phyloP scores from a whole-genome alignment of 1,284 basidiomycete genomes.

The Ganoderma sinense region DNA sequence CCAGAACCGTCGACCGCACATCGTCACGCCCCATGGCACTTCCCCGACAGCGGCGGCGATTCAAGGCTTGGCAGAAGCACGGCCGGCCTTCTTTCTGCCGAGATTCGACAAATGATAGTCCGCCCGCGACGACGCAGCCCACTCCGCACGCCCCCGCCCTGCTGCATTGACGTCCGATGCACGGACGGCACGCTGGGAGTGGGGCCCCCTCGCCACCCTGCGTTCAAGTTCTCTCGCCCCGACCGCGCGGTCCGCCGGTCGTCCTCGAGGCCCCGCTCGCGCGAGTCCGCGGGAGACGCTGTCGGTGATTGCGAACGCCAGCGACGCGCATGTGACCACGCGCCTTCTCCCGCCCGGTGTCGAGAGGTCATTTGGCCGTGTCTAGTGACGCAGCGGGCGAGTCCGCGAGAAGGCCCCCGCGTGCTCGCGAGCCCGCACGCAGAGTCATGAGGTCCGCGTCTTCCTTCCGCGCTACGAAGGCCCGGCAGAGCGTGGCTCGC shows the following conservation, averaged over 20 bases:
- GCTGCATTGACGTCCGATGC: slow-evolving; percentile 15
- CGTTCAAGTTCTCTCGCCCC: slow-evolving; percentile 2
- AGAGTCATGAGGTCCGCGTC: slow-evolving; percentile 22
- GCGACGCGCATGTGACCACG: slow-evolving; percentile 22
- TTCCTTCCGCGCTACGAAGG: slow-evolving; percentile 24
- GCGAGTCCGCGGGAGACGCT: not conserved
- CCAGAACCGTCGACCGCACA: slow-evolving; percentile 4
- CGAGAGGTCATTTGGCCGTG: slow-evolving; percentile 3
- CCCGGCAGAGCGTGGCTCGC: slow-evolving; percentile 17
- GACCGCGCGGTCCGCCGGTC: slow-evolving; percentile 3
- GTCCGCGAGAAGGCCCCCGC: slow-evolving; percentile 19
- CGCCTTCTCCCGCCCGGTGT: not conserved
- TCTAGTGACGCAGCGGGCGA: slow-evolving; percentile 1
- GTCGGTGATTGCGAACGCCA: slow-evolving; percentile 6
- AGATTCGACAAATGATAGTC: slow-evolving; percentile 34
- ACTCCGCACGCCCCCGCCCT: slow-evolving; percentile 1
- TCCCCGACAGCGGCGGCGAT: slow-evolving; percentile 11
- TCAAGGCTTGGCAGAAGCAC: slow-evolving; percentile 33
- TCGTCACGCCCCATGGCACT: slow-evolving; percentile 6
- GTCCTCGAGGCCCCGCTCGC: not conserved
- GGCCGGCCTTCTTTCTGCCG: slow-evolving; percentile 28
- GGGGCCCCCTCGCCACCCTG: not conserved
- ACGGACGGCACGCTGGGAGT: slow-evolving; percentile 9
- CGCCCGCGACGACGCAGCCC: slow-evolving; percentile 16
- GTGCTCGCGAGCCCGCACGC: slow-evolving; percentile 4